phyloP scores from a whole-genome alignment of 768 basidiomycete genomes.

The Panaeolus papilionaceus region DNA sequence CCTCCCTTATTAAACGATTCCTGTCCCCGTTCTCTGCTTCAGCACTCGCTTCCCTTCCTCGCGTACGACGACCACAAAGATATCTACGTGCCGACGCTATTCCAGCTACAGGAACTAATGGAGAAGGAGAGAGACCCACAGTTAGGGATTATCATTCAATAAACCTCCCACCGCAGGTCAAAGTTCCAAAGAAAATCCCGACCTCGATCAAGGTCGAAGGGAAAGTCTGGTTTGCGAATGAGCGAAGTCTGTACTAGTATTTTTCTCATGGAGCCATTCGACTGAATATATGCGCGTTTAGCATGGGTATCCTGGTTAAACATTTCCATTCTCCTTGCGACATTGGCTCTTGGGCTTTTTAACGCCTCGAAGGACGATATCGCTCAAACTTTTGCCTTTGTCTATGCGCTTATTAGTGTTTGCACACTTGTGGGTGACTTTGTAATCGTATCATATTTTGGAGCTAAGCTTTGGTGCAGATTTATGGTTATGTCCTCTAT shows the following conservation, averaged over 20 bases:
- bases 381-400: slow-evolving; percentile 79
- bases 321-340: slow-evolving; percentile 81
- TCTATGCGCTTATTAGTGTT: slow-evolving; percentile 82
- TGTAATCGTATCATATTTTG: background rate
- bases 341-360: slow-evolving; percentile 87
- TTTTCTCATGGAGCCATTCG: slow-evolving; percentile 1
- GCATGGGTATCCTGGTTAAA: slow-evolving; percentile 96
- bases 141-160: slow-evolving; percentile 81
- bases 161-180: slow-evolving; percentile 67
- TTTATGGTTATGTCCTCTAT: slow-evolving; percentile 88
- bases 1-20: slow-evolving; percentile 67
- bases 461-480: slow-evolving; percentile 40
- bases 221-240: slow-evolving; percentile 98
- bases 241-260: slow-evolving; percentile 68
- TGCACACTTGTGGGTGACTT: slow-evolving; percentile 59
- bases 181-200: slow-evolving; percentile 83
- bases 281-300: slow-evolving; percentile 32
- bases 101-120: slow-evolving; percentile 60
- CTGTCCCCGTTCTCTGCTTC: slow-evolving; percentile 69
- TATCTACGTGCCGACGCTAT: slow-evolving; percentile 80
- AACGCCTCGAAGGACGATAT: slow-evolving; percentile 81
- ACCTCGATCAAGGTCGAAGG: slow-evolving; percentile 88
- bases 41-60: slow-evolving; percentile 58
- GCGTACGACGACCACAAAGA: slow-evolving; percentile 46
- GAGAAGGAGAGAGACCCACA: slow-evolving; percentile 60